Evolutionary conservation across 768 basidiomycete genomes (phyloP).

Genomic region (Naganishia vaughanmartiniae): DNA sequence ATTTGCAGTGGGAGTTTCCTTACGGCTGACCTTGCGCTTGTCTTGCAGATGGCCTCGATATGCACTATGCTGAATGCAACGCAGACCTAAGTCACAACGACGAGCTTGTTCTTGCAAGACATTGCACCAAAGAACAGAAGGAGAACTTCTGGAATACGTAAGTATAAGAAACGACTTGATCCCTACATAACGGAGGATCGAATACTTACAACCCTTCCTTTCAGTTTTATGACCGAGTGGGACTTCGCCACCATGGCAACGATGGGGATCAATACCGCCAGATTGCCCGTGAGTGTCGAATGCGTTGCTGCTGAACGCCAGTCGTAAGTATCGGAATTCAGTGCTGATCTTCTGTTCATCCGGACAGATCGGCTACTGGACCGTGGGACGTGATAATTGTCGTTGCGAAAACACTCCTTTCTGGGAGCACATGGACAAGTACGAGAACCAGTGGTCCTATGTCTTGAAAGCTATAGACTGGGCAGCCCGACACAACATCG

Average conservation of each 20-base stretch:
- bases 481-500: slow-evolving; percentile 47
- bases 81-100: not conserved
- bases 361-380: slow-evolving; percentile 44
- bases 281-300: slow-evolving; percentile 45
- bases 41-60: slow-evolving; percentile 58
- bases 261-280: slow-evolving; percentile 46
- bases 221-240: slow-evolving; percentile 47
- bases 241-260: slow-evolving; percentile 43
- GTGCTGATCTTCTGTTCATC: not conserved
- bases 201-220: not conserved
- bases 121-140: slow-evolving; percentile 52
- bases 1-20: not conserved
- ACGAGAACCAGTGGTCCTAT: slow-evolving; percentile 44
- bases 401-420: slow-evolving; percentile 44
- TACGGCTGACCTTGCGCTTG: not conserved
- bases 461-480: slow-evolving; percentile 48
- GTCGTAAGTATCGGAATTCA: not conserved
- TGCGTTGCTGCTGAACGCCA: not conserved
- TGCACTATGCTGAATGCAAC: slow-evolving; percentile 58
- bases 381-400: slow-evolving; percentile 30
- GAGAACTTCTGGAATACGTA: slow-evolving; percentile 43
- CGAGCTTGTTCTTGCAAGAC: slow-evolving; percentile 52
- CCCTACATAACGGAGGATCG: too few species aligned
- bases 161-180: slow-evolving; percentile 12
- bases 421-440: slow-evolving; percentile 41